These are phyloP conservation scores for Irpex sp. DNA, from an alignment of 1,284 basidiomycete genomes.

Conservation along the genomic window DNA sequence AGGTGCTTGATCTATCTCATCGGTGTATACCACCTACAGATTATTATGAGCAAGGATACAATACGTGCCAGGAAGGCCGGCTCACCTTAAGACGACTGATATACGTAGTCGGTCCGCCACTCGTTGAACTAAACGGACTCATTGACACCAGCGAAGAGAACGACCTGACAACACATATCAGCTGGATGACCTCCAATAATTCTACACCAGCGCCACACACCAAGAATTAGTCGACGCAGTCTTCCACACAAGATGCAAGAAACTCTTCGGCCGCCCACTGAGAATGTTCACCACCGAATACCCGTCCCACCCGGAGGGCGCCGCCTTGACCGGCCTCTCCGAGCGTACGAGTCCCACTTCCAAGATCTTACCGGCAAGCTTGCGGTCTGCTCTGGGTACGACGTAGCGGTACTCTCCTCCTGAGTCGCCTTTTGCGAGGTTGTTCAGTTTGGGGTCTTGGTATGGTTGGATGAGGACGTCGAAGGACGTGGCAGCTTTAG, in stretches of 20 bases:
- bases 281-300: slow-evolving; percentile 2
- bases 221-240: slow-evolving; percentile 5
- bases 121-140: slow-evolving; percentile 1
- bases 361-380: neutral
- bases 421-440: slow-evolving; percentile 1
- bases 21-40: slow-evolving; percentile 4
- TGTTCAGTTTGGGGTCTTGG: slow-evolving; percentile 2
- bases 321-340: neutral
- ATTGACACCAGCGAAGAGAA: slow-evolving; percentile 5
- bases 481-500: slow-evolving; percentile 5
- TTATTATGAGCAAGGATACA: neutral
- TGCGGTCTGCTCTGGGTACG: slow-evolving; percentile 2
- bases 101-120: neutral
- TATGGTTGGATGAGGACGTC: slow-evolving; percentile 5
- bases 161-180: neutral
- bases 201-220: neutral
- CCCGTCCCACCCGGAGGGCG: slow-evolving; percentile 4
- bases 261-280: slow-evolving; percentile 2
- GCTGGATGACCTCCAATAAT: neutral
- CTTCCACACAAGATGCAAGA: slow-evolving; percentile 7
- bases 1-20: neutral
- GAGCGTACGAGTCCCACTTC: slow-evolving; percentile 1
- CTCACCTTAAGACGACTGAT: slow-evolving; percentile 6
- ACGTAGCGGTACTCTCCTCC: slow-evolving; percentile 9
- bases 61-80: neutral